These are phyloP conservation scores for Eucalyptus decipiens DNA, from an alignment of 345 rosid species.

Conservation along the genomic window DNA sequence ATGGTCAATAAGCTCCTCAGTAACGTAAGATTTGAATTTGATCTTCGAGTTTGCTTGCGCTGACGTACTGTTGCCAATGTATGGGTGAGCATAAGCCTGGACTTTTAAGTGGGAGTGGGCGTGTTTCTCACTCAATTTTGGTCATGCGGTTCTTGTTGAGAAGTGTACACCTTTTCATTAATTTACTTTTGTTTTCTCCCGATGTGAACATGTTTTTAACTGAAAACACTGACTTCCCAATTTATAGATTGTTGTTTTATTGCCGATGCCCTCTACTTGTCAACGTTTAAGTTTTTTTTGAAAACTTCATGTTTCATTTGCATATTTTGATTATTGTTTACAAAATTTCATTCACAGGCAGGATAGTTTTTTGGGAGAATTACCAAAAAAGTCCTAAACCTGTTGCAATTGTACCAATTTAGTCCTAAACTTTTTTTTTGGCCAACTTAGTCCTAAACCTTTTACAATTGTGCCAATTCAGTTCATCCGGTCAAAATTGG, in stretches of 20 bases:
- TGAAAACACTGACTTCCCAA: not conserved
- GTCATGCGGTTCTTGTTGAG: not conserved
- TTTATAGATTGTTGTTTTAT: not conserved
- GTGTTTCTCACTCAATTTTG: not conserved
- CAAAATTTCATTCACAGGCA: not conserved
- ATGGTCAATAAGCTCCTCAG: conserved; percentile 77
- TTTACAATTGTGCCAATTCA: no score
- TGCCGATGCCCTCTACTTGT: not conserved
- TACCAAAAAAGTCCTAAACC: no score
- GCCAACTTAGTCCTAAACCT: no score
- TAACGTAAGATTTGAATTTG: conserved; percentile 20
- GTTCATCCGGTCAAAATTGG: no score
- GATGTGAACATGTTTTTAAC: not conserved
- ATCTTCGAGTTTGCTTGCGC: not conserved
- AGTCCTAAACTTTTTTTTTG: no score
- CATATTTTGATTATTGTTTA: not conserved
- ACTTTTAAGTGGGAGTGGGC: not conserved
- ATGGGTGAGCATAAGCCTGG: not conserved
- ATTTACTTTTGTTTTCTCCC: not conserved
- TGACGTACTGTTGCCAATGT: not conserved
- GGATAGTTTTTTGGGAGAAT: no score
- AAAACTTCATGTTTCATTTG: not conserved
- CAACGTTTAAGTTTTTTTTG: not conserved
- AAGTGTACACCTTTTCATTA: not conserved
- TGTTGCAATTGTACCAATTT: no score